Percentiles rank a stretch among this genome's conserved stretches.
Evolutionary conservation across 208 protist species (phyloP).

Genomic region (Crithidia bombi): DNA sequence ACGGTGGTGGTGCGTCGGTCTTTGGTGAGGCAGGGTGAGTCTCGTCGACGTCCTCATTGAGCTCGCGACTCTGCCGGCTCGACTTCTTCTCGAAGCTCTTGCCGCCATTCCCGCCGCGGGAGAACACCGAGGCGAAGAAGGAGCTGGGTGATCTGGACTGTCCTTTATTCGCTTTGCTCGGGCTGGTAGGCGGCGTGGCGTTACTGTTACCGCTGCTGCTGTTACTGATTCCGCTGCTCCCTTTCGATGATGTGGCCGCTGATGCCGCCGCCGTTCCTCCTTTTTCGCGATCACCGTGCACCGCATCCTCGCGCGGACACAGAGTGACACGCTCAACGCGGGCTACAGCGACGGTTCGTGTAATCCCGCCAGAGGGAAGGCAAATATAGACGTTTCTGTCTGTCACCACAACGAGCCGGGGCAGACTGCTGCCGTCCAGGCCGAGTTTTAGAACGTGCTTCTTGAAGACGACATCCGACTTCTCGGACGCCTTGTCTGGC

Average conservation of each 20-base stretch:
- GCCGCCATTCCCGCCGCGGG: not conserved
- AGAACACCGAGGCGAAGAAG: constrained; percentile 18
- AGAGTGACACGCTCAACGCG: constrained; percentile 40
- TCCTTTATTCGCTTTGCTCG: not conserved
- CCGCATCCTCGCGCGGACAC: constrained; percentile 21
- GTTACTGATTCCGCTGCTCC: too few species aligned
- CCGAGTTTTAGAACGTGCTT: constrained; percentile 53
- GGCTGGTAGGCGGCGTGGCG: not conserved
- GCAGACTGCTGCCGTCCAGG: constrained; percentile 46
- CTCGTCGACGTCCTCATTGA: constrained; percentile 16
- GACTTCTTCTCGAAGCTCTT: not conserved
- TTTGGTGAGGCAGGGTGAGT: constrained; percentile 1
- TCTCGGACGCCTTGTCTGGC: not conserved
- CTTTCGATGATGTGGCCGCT: not conserved
- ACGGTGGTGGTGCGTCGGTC: not conserved
- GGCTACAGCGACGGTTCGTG: constrained; percentile 40
- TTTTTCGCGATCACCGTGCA: constrained; percentile 10
- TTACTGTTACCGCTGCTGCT: not conserved
- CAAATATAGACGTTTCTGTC: constrained; percentile 45
- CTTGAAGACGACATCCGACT: constrained; percentile 23
- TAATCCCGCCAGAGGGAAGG: constrained; percentile 50
- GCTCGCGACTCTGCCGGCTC: not conserved
- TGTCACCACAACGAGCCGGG: constrained; percentile 44
- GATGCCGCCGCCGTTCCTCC: not conserved
- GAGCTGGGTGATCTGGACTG: not conserved